Evolutionary conservation across 2,329 filamentous ascomycete species (phyloP).

Genomic region (Huntiella bhutanensis): DNA sequence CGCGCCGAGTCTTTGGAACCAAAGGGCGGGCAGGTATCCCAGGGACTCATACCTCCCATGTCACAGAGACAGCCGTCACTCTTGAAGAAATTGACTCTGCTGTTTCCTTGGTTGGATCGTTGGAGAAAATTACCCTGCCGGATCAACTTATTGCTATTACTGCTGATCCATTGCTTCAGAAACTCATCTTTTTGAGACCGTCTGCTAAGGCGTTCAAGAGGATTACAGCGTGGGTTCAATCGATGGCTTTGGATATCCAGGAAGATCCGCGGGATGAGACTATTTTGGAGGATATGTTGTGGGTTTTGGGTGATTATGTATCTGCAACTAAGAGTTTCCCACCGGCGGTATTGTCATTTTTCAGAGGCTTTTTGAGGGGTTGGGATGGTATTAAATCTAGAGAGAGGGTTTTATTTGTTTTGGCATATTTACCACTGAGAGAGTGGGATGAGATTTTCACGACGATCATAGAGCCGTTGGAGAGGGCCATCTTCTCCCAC

Average conservation of each 20-base stretch:
- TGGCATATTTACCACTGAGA: constrained; percentile 34
- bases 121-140: constrained; percentile 65
- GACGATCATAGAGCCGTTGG: constrained; percentile 24
- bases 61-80: constrained; percentile 47
- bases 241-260: constrained; percentile 35
- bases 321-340: constrained; percentile 34
- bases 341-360: constrained; percentile 29
- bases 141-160: constrained; percentile 66
- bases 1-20: constrained; percentile 42
- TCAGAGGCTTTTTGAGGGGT: constrained; percentile 31
- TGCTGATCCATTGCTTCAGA: constrained; percentile 59
- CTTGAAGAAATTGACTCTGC: constrained; percentile 63
- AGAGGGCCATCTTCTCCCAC: constrained; percentile 21
- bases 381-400: constrained; percentile 44
- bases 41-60: constrained; percentile 53
- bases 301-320: constrained; percentile 36
- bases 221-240: constrained; percentile 39
- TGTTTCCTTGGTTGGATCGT: constrained; percentile 46
- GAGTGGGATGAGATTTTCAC: constrained; percentile 36
- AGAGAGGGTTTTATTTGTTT: constrained; percentile 35
- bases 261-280: constrained; percentile 30
- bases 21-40: constrained; percentile 29
- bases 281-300: constrained; percentile 34
- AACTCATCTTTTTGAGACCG: constrained; percentile 48
- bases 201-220: constrained; percentile 30